These are phyloP conservation scores for Radiomyces spectabilis DNA, from an alignment of 192 early-diverging fungal genomes.

Conservation along the genomic window DNA sequence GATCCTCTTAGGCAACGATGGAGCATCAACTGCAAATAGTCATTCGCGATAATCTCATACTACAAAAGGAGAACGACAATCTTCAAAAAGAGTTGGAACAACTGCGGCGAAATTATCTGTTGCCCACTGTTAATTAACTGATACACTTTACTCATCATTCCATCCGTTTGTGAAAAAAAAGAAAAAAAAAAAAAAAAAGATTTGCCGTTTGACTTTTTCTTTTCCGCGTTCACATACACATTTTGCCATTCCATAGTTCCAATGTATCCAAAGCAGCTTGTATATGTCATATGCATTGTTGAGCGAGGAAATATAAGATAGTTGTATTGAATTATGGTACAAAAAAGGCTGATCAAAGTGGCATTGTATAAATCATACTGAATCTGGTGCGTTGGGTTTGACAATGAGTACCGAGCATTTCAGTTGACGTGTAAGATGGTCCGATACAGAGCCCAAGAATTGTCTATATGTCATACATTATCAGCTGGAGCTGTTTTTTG, in stretches of 20 bases:
- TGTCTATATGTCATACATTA: background rate
- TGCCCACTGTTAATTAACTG: too few species aligned
- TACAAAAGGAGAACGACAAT: too few species aligned
- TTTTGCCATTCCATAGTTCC: background rate
- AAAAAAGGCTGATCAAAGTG: background rate
- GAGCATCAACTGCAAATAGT: too few species aligned
- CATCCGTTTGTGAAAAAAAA: background rate
- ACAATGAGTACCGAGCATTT: background rate
- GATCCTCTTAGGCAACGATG: too few species aligned
- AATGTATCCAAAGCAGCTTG: background rate
- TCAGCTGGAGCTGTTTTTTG: too few species aligned
- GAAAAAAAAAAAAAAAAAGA: background rate
- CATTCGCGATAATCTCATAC: too few species aligned
- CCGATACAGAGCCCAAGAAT: conserved; percentile 1
- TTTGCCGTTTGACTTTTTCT: background rate
- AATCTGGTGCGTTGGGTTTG: background rate
- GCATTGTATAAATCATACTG: background rate
- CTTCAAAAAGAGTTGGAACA: too few species aligned
- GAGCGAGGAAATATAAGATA: background rate
- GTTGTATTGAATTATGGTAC: background rate
- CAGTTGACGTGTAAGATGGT: background rate
- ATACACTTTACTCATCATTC: too few species aligned
- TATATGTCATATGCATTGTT: background rate
- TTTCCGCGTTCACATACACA: too few species aligned
- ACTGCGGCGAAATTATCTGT: too few species aligned